These are phyloP conservation scores for Karstenula rhodostoma DNA, from an alignment of 2,329 filamentous ascomycete genomes.

Conservation along the genomic window DNA sequence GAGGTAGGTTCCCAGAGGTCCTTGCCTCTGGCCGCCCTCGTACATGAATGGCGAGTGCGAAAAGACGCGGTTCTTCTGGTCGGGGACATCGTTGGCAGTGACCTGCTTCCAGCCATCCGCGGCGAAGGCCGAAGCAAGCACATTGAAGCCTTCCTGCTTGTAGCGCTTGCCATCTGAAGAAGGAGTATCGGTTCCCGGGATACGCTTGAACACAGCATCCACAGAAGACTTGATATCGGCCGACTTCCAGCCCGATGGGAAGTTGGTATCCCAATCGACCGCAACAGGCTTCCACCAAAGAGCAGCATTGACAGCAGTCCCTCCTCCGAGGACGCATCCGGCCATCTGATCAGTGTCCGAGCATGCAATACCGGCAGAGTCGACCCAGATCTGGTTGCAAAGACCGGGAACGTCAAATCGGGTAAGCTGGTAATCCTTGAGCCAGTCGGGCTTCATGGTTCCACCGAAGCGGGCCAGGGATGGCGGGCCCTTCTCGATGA, in stretches of 20 bases:
- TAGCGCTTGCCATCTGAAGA: constrained; percentile 73
- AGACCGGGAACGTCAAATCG: constrained; percentile 76
- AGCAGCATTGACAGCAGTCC: constrained; percentile 72
- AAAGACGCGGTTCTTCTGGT: constrained; percentile 71
- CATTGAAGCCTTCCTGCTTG: constrained; percentile 70
- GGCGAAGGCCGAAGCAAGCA: constrained; percentile 67
- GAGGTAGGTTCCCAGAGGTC: constrained; percentile 76
- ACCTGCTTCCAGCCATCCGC: constrained; percentile 70
- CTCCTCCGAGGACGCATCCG: constrained; percentile 74
- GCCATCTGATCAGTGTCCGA: constrained; percentile 77
- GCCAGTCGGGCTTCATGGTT: constrained; percentile 68
- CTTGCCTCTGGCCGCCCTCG: constrained; percentile 69
- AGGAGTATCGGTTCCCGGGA: constrained; percentile 72
- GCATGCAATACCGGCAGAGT: constrained; percentile 71
- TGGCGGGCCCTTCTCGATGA: constrained; percentile 59
- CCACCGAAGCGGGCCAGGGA: constrained; percentile 73
- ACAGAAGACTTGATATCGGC: constrained; percentile 68
- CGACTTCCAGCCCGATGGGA: constrained; percentile 75
- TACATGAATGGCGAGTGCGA: constrained; percentile 74
- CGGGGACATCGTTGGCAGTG: constrained; percentile 66
- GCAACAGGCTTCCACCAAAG: constrained; percentile 73
- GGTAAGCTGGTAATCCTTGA: constrained; percentile 67
- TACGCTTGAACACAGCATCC: constrained; percentile 71
- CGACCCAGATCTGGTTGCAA: constrained; percentile 73
- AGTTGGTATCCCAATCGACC: constrained; percentile 75